Base-by-base conservation (phyloP, 805 yeast species). In the Zygosaccharomyces lentus region DNA sequence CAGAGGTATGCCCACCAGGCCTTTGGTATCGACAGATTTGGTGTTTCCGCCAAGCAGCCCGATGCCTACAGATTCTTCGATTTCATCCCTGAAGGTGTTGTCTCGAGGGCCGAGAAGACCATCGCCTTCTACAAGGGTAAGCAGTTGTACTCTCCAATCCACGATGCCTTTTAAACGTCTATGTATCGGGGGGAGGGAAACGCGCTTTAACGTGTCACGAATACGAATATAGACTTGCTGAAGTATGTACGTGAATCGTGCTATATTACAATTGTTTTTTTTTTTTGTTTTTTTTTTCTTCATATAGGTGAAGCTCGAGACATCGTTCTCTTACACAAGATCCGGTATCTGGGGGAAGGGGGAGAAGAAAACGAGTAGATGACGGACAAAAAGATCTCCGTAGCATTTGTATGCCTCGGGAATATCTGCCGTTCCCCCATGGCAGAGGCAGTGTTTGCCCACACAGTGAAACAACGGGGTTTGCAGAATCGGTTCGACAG, bases 371-470 rank as follows among this genome's bases (percentile, higher is more conserved):
- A n/a, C n/a, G n/a, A n/a, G n/a, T n/a, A 10, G 32, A 38, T 38
- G 41, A 38, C 41, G n/a, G 13, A 32, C 23, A 31, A 38, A 24
- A 50, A 56, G 34, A 61, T 78, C 3, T 74, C 84, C 1, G 95
- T 90, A 9, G 96, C 95, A 0, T 89, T 90, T 62, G 91, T 89
- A 1, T 90, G 97, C 59, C 71, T 88, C 21, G 97, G 97, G 3
- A 90, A 90, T 65, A 81, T 86, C 17, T 89, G 97, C 61, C 90
- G 97, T 40, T 88, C 96, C 2, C 98, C 98, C 10, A 91, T 90
- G 98, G 97, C 98, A 0, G 97, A 91, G 61, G 96, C 96, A 0
- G 87, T 89, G 1, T 88, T 90, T 67, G 73, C 71, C 39, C 80
- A 86, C 48, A 69, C 71, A 12, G 95, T 87, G 8, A 64, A 77